Percentiles rank a stretch among this genome's conserved stretches.
Conservation (phyloP, 169 alveolate genomes). For the Eimeria acervulina region DNA sequence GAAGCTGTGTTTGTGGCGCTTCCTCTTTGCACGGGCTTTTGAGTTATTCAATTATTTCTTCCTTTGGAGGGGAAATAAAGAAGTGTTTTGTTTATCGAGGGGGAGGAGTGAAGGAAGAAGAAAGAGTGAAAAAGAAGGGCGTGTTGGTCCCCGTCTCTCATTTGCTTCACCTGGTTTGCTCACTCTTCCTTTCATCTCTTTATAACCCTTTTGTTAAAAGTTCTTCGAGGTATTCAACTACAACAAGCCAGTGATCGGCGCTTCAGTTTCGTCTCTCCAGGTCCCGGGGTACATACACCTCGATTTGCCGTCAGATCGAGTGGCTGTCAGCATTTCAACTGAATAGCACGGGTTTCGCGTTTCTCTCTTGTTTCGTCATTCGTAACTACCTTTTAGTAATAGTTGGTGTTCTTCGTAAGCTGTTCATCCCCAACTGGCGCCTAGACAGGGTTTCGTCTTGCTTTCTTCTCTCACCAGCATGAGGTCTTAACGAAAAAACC, state of each 20-base stretch:
- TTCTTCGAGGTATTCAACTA: not conserved
- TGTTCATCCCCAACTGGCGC: not conserved
- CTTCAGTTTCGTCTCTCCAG: not conserved
- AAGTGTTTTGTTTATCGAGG: not conserved
- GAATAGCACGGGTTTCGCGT: conserved; percentile 25
- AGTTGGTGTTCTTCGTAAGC: not conserved
- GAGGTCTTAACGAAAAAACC: not conserved
- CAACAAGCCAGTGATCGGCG: not conserved
- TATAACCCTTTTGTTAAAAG: not conserved
- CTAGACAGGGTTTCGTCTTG: not conserved
- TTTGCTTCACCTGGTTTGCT: not conserved
- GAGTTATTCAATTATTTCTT: not conserved
- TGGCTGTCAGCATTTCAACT: not conserved
- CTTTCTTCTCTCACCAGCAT: conserved; percentile 13
- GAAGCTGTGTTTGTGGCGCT: conserved; percentile 8
- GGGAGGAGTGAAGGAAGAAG: conserved; percentile 5
- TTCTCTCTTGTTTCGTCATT: not conserved
- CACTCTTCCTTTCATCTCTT: not conserved
- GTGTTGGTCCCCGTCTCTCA: conserved; percentile 33
- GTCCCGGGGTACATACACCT: not conserved
- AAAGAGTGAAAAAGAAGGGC: not conserved
- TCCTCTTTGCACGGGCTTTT: not conserved
- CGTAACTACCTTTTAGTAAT: not conserved
- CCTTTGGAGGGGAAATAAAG: not conserved
- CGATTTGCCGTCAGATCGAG: conserved; percentile 49